Evolutionary conservation across 2,329 filamentous ascomycete genomes (phyloP), one percentile per base, ranked within the genome.

Genomic region (Emmonsia crescens): DNA sequence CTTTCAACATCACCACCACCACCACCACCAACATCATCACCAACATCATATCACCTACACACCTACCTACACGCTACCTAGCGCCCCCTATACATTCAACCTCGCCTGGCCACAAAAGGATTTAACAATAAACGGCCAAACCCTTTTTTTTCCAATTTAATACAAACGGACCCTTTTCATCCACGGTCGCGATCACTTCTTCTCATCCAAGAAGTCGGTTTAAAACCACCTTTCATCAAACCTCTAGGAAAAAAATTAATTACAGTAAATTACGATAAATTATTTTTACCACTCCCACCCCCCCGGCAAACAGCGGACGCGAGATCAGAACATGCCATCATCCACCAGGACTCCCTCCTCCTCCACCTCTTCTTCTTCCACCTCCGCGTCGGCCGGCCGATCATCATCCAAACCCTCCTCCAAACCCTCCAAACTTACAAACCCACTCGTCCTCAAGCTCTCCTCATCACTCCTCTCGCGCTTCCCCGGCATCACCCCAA

Each of bases 401-500:
- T 54, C 46, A 9, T 40, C 52, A 24, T 24, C n/a, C 33, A 56
- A 38, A 27, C 52, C 52, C 33, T 56, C 52, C 52, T 42, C 38
- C 54, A 33, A 54, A 33, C 51, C 27, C 27, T 24, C 16, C 42
- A 52, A 52, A 60, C 24, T 48, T 8, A 12, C 68, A 62, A 69
- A 67, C 66, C 65, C 66, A 29, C 63, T 78, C 57, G 66, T 74
- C 61, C 70, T 79, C n/a, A 76, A 74, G 67, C 66, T 79, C 54
- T 71, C 75, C 8, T 66, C 74, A 4, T 66, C 70, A 9, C 40
- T 72, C 5, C 68, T 79, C n/a, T 68, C 70, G 63, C 71, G 71
- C 40, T 77, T 78, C 59, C 64, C 68, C 21, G 66, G 63, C 61
- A 66, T 60, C 29, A 64, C 66, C 49, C 54, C 64, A 55, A 49